phyloP scores from a whole-genome alignment of 768 basidiomycete genomes.

The Naganishia friedmannii region DNA sequence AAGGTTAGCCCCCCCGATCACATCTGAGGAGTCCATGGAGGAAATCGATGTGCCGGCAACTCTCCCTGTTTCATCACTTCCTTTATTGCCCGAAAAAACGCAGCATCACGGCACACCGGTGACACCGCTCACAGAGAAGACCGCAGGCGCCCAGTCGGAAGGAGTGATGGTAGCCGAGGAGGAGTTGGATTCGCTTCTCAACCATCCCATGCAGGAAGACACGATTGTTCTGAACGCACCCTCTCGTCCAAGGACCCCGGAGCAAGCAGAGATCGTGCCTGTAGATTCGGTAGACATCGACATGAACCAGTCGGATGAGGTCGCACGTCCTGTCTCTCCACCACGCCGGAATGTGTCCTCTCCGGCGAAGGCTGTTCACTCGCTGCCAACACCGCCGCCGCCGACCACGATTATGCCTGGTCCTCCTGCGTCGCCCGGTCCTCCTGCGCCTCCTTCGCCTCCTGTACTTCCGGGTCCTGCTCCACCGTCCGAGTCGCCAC shows the following conservation, averaged over 20 bases:
- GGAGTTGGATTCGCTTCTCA: background rate
- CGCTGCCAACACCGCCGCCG: background rate
- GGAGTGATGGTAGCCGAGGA: background rate
- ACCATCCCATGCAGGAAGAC: constrained; percentile 5
- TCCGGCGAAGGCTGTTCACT: background rate
- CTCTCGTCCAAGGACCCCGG: background rate
- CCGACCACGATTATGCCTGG: background rate
- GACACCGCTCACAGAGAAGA: background rate
- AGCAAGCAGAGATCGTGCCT: background rate
- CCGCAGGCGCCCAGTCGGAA: background rate
- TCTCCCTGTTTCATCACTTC: background rate
- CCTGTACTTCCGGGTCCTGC: background rate
- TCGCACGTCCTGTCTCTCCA: background rate
- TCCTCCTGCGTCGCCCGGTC: background rate
- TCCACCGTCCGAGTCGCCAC: constrained; percentile 1
- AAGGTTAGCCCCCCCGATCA: background rate
- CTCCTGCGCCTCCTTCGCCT: constrained; percentile 1
- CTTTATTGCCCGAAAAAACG: background rate
- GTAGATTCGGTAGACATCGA: background rate
- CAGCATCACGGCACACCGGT: background rate
- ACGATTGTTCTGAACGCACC: background rate
- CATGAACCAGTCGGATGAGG: background rate
- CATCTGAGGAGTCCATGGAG: background rate
- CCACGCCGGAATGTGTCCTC: background rate
- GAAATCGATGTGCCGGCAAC: background rate